Base-by-base conservation (phyloP, 2,329 filamentous ascomycete genomes). In the Ramichloridium luteum region DNA sequence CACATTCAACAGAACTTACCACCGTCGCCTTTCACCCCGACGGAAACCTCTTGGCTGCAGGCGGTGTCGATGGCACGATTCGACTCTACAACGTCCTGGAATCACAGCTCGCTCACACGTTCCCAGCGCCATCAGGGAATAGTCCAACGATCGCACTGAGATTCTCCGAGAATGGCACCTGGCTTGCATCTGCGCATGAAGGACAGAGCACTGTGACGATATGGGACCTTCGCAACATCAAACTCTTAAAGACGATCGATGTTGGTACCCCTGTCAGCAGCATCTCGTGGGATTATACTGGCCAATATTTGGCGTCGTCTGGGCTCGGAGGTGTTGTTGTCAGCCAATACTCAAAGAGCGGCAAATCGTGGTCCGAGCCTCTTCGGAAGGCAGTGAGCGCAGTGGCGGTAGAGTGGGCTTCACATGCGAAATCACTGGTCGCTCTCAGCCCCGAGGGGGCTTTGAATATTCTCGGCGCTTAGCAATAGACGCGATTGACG, bases 161-260 rank as follows among this genome's bases (percentile, higher is more conserved):
- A 36, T 98, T 98, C 60, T 94, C 86, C 0, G 90, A 98, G 57
- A 98, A 98, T 47, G 90, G 90, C 14, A 93, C 82, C 48, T 96
- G 86, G 83, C 77, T 98, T 42, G 88, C 88, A 2, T 80, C 84
- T 4, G 77, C 78, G 5, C 75, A 79, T 36, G 77, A 84, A 56
- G 77, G 75, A 16, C 81, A 85, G 43, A 80, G 75, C 13, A 77
- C 68, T 14, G 77, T 93, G 22, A 81, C 81, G 6, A 74, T 96
- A 33, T 96, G 92, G 67, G 88, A 96, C 57, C 68, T 98, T 38
- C 78, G 90, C 47, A 94, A 93, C 60, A 76, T 80, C 12, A 77
- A 77, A 4, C 71, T 76, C 48, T 76, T 77, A 53, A 93, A 93
- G 67, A 73, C 80, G n/a, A 66, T 98, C 25, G 84, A 94, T 43